Percentiles rank a stretch among this genome's conserved stretches.
phyloP scores from a whole-genome alignment of 2,329 filamentous ascomycete genomes.

The Graphilbum sp. region DNA sequence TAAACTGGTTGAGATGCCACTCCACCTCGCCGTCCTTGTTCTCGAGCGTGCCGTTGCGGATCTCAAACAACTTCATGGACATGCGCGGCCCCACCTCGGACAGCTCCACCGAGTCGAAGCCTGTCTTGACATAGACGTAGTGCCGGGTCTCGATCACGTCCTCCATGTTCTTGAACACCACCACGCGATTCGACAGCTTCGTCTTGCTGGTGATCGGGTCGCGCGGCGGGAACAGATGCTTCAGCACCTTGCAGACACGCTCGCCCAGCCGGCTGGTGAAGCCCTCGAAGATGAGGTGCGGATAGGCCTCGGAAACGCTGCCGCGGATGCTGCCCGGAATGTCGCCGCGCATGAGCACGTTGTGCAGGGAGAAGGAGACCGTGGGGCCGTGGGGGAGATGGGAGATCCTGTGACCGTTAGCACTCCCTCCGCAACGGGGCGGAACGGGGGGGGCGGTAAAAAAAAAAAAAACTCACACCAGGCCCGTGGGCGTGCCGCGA shows the following conservation, averaged over 20 bases:
- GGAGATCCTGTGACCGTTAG: constrained; percentile 40
- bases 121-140: constrained; percentile 66
- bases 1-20: constrained; percentile 94
- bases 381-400: constrained; percentile 80
- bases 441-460: neutral
- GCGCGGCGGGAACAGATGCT: constrained; percentile 84
- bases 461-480: constrained; percentile 20
- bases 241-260: constrained; percentile 75
- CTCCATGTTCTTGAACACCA: constrained; percentile 89
- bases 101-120: constrained; percentile 76
- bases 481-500: constrained; percentile 75
- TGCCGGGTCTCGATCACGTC: constrained; percentile 88
- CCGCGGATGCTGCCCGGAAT: constrained; percentile 78
- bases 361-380: constrained; percentile 72
- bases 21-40: constrained; percentile 92
- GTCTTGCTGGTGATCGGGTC: constrained; percentile 54
- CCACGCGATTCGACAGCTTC: constrained; percentile 74
- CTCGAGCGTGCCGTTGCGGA: constrained; percentile 77
- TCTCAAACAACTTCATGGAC: constrained; percentile 95
- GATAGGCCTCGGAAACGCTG: constrained; percentile 83
- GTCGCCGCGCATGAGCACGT: constrained; percentile 82
- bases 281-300: constrained; percentile 88
- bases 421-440: no score
- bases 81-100: constrained; percentile 85
- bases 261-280: constrained; percentile 70